Evolutionary conservation across 2,329 filamentous ascomycete genomes (phyloP), one percentile per base, ranked within the genome.

Genomic region (Corynespora cassiicola): DNA sequence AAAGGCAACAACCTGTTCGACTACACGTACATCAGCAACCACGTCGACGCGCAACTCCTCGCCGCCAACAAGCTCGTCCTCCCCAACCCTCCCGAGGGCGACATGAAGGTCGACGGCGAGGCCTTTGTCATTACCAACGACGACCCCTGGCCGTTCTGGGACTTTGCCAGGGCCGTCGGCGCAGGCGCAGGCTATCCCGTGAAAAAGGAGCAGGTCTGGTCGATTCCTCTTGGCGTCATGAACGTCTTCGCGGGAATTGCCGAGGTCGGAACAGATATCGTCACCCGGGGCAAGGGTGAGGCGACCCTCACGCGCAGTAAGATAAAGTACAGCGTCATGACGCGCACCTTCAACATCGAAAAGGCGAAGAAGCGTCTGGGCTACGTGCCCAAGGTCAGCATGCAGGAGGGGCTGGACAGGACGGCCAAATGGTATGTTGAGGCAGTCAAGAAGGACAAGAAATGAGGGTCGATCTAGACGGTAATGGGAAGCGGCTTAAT

Each of bases 351-450:
- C 14, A 28, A 50, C 18, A 54, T 56, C 19, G 18, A 31, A 2
- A 56, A 54, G 27, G 44, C 46, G 5, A 53, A 49, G 30, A 20
- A 31, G 16, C 31, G 50, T 12, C 40, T 56, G 10, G 48, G 48
- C 8, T 56, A 56, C 27, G 18, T 27, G 14, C 46, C 53, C 14
- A 25, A 35, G 22, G 35, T 54, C 6, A 29, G 36, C 34, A 45
- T 50, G 32, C 27, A 45, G 30, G 50, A 56, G 19, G 48, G 50
- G n/a, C n/a, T n/a, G n/a, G n/a, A n/a, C n/a, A n/a, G n/a, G n/a
- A n/a, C n/a, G n/a, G n/a, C n/a, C n/a, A n/a, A n/a, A n/a, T n/a
- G n/a, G n/a, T n/a, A n/a, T n/a, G n/a, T n/a, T n/a, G n/a, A n/a
- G n/a, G n/a, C n/a, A n/a, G n/a, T n/a, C n/a, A n/a, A n/a, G n/a